Evolutionary conservation across 164 flowering plant species (phyloP).

Genomic region (Umbellularia californica): DNA sequence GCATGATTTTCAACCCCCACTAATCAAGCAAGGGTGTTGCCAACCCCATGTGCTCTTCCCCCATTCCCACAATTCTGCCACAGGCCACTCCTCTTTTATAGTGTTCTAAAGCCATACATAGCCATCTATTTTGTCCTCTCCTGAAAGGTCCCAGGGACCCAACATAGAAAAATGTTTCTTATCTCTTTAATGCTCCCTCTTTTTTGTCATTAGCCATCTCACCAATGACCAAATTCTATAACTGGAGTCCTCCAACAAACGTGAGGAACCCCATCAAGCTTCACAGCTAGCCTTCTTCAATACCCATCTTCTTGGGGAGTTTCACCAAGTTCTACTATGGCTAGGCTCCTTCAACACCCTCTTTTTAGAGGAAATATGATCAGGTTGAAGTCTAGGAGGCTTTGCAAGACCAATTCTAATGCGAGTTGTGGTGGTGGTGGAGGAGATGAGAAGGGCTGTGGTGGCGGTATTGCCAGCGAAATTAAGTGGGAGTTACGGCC

Average conservation of each 20-base stretch:
- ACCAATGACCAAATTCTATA: neutral
- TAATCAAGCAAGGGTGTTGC: slow-evolving; percentile 43
- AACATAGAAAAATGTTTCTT: neutral
- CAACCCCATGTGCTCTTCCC: slow-evolving; percentile 46
- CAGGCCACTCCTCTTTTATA: slow-evolving; percentile 10
- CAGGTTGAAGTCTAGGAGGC: slow-evolving; percentile 59
- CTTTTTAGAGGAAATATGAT: slow-evolving; percentile 27
- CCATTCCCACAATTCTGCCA: slow-evolving; percentile 12
- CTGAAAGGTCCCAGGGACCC: neutral
- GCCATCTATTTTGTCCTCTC: slow-evolving; percentile 7
- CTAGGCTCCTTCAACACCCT: slow-evolving; percentile 2
- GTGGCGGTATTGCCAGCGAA: slow-evolving; percentile 22
- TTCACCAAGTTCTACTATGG: slow-evolving; percentile 21
- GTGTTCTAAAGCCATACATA: slow-evolving; percentile 2
- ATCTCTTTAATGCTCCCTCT: slow-evolving; percentile 10
- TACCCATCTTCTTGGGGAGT: neutral
- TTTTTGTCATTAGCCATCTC: slow-evolving; percentile 15
- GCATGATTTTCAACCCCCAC: slow-evolving; percentile 19
- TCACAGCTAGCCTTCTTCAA: neutral
- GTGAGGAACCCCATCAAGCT: neutral
- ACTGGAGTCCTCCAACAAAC: neutral
- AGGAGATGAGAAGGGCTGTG: slow-evolving; percentile 10
- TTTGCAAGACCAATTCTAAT: slow-evolving; percentile 53
- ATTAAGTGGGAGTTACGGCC: slow-evolving; percentile 86
- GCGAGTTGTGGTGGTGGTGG: slow-evolving; percentile 12